Evolutionary conservation across 1,284 basidiomycete species (phyloP), one percentile per base, ranked within the genome.

Genomic region (Ustilago lituana): DNA sequence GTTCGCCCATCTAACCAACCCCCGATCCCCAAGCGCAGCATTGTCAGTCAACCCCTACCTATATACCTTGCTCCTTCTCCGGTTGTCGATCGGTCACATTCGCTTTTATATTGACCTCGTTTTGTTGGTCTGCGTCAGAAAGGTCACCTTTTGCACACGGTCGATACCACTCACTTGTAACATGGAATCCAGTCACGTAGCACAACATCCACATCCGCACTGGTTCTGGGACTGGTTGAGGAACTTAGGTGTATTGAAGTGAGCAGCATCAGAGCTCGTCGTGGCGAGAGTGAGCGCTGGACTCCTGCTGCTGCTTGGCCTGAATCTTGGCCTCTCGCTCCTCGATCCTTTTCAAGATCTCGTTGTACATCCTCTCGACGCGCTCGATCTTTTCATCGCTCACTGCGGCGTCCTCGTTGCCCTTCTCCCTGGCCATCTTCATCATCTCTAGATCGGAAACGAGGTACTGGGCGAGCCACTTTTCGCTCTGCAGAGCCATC

Each of bases 401-500:
- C 14, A 72, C 35, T 1, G 49, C 23, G 9, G 51, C 33, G 36
- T 69, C 69, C 15, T 65, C 22, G 35, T 54, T 62, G 4, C 60
- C 61, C 27, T 64, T 63, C 1, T 57, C 57, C 5, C 56, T 17
- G 3, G 60, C 66, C 14, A 58, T 38, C 31, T 57, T 65, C 76
- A 78, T 75, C 46, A 66, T 37, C 19, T 71, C 66, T n/a, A 72
- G 27, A 54, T 78, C 76, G 2, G 59, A 54, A 26, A 67, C 49
- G 27, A 78, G 59, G 20, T 75, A 55, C 11, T 67, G 50, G 1
- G 76, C 60, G 1, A 78, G 38, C 73, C 73, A 77, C 27, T 66
- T 60, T 58, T 78, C 76, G 58, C 62, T 68, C 38, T 76, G 46
- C 17, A 72, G 39, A 5, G 78, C 79, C 53, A 76, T 40, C 52